Evolutionary conservation across 129 eudicot genomes (phyloP).

Genomic region (Flaveria trinervia): DNA sequence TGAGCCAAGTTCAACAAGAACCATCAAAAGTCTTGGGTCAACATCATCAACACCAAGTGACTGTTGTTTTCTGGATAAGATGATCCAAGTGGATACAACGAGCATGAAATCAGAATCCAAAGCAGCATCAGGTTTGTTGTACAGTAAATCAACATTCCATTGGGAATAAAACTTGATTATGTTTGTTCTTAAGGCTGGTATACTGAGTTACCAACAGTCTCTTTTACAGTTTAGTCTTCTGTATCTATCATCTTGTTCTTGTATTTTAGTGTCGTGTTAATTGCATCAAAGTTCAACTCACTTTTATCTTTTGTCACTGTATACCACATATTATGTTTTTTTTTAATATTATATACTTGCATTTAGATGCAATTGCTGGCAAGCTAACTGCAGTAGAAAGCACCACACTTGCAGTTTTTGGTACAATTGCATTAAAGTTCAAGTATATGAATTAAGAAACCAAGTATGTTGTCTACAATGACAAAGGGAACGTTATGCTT

Average conservation of each 20-base stretch:
- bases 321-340: not conserved
- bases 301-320: not conserved
- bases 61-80: conserved; percentile 11
- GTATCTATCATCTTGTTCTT: conserved; percentile 8
- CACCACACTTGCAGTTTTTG: too few species aligned
- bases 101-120: conserved; percentile 13
- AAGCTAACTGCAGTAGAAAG: too few species aligned
- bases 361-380: not conserved
- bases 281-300: not conserved
- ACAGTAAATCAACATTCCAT: conserved; percentile 40
- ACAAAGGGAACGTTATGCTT: too few species aligned
- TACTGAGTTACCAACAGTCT: conserved; percentile 1
- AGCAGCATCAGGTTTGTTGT: conserved; percentile 33
- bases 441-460: too few species aligned
- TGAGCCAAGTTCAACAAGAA: conserved; percentile 17
- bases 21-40: conserved; percentile 7
- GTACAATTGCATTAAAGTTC: not conserved
- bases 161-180: conserved; percentile 33
- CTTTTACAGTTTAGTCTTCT: conserved; percentile 18
- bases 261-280: not conserved
- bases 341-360: not conserved
- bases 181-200: conserved; percentile 18
- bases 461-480: too few species aligned
- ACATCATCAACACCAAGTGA: conserved; percentile 4
- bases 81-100: conserved; percentile 6